Evolutionary conservation across 768 basidiomycete species (phyloP).

Genomic region (Mycena albidolilacea): DNA sequence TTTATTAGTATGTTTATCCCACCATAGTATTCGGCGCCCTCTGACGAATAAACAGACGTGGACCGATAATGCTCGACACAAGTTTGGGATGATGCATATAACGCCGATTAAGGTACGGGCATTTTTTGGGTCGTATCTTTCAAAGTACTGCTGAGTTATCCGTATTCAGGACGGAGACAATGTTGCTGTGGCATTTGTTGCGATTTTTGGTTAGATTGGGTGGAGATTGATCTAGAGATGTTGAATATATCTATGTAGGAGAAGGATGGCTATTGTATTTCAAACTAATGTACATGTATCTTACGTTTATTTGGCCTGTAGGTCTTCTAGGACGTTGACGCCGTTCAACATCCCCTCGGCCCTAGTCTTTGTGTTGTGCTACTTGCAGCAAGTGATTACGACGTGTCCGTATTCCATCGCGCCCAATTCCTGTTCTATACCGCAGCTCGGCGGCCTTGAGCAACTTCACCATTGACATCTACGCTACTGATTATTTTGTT

Average conservation of each 20-base stretch:
- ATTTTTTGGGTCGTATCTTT: not conserved
- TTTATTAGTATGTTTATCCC: constrained; percentile 17
- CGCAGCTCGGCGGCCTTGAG: too few species aligned
- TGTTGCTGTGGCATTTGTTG: constrained; percentile 35
- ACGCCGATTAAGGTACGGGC: constrained; percentile 37
- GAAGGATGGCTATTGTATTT: not conserved
- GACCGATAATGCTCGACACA: constrained; percentile 22
- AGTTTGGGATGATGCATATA: constrained; percentile 40
- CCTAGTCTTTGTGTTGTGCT: too few species aligned
- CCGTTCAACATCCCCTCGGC: too few species aligned
- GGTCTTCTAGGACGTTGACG: not conserved
- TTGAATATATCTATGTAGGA: not conserved
- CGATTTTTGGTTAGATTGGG: constrained; percentile 32
- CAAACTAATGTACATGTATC: not conserved
- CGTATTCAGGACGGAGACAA: constrained; percentile 32
- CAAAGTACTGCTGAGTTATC: not conserved
- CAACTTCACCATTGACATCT: too few species aligned
- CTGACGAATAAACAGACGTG: constrained; percentile 13
- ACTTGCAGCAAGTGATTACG: too few species aligned
- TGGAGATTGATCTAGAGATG: not conserved
- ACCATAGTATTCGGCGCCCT: not conserved
- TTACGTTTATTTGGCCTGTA: not conserved
- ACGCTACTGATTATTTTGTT: too few species aligned
- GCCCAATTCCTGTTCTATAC: too few species aligned
- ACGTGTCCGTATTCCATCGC: too few species aligned